Conservation (phyloP, 352 stramenopile species). For the Aphanomyces cochlioides region DNA sequence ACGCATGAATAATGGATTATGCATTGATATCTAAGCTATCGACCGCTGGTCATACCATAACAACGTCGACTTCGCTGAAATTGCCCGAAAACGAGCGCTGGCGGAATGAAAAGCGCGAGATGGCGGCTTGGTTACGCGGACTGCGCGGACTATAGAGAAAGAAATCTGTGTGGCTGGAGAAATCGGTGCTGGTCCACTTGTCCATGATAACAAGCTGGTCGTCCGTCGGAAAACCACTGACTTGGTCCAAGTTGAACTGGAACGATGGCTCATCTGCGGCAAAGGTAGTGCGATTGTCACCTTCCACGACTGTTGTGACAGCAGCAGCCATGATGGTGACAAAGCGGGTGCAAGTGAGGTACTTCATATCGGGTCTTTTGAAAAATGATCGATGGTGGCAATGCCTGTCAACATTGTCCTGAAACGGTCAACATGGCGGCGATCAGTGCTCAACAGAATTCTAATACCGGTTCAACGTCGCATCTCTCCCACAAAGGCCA, state of each 20-base stretch:
- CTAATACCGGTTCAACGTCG: too few species aligned
- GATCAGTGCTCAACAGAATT: too few species aligned
- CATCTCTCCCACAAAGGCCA: too few species aligned
- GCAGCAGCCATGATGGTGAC: background rate
- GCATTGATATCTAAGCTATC: background rate
- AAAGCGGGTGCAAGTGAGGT: background rate
- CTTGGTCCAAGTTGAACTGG: slow-evolving; percentile 2
- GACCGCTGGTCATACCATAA: background rate
- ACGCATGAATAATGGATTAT: background rate
- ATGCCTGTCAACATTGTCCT: too few species aligned
- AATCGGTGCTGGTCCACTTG: slow-evolving; percentile 15
- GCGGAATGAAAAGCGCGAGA: slow-evolving; percentile 1
- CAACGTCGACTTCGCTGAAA: background rate
- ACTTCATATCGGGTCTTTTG: slow-evolving; percentile 10
- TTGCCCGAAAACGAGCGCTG: background rate
- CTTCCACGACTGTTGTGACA: background rate
- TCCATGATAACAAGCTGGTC: slow-evolving; percentile 9
- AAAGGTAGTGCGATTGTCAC: background rate
- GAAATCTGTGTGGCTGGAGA: slow-evolving; percentile 5
- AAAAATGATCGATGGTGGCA: too few species aligned
- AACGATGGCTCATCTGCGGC: background rate
- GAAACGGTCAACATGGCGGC: too few species aligned
- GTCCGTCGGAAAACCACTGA: slow-evolving; percentile 8
- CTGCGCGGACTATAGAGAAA: slow-evolving; percentile 18
- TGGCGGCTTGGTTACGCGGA: slow-evolving; percentile 6